Conservation (phyloP, 495 filamentous ascomycete genomes). For the Cercophora scortea region DNA sequence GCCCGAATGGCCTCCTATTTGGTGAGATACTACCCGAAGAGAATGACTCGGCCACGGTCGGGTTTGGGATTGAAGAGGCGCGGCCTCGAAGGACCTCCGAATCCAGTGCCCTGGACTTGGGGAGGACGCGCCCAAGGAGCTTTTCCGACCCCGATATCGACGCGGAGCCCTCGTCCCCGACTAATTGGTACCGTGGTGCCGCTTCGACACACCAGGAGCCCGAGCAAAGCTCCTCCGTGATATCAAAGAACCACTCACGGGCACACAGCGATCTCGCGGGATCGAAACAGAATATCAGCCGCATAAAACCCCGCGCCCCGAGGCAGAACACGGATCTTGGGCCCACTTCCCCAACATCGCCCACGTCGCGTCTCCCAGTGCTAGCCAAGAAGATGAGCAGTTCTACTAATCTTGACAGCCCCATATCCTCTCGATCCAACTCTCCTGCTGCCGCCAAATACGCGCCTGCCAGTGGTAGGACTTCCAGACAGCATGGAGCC, state of each 20-base stretch:
- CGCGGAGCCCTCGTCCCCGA: conserved; percentile 43
- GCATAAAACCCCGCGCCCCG: conserved; percentile 10
- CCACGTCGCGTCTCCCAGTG: conserved; percentile 35
- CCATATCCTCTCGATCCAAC: conserved; percentile 40
- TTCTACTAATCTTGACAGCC: conserved; percentile 35
- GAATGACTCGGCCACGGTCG: conserved; percentile 29
- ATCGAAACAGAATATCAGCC: conserved; percentile 24
- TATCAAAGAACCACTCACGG: conserved; percentile 33
- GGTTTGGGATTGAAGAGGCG: conserved; percentile 39
- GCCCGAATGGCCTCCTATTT: conserved; percentile 36
- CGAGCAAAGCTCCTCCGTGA: conserved; percentile 19
- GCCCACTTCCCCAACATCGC: conserved; percentile 23
- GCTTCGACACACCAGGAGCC: conserved; percentile 22
- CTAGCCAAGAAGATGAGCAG: conserved; percentile 34
- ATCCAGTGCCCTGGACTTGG: conserved; percentile 28
- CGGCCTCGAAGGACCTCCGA: conserved; percentile 40
- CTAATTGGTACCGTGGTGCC: conserved; percentile 43
- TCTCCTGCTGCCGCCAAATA: conserved; percentile 39
- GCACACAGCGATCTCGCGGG: conserved; percentile 42
- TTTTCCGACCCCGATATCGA: conserved; percentile 36
- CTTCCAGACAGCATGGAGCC: conserved; percentile 25
- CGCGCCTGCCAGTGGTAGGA: conserved; percentile 27
- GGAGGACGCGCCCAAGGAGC: conserved; percentile 30
- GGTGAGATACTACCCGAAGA: conserved; percentile 43
- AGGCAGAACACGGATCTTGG: conserved; percentile 14